Evolutionary conservation across 352 stramenopile species (phyloP), one percentile per base, ranked within the genome.

Genomic region (Aphanomyces invadans): DNA sequence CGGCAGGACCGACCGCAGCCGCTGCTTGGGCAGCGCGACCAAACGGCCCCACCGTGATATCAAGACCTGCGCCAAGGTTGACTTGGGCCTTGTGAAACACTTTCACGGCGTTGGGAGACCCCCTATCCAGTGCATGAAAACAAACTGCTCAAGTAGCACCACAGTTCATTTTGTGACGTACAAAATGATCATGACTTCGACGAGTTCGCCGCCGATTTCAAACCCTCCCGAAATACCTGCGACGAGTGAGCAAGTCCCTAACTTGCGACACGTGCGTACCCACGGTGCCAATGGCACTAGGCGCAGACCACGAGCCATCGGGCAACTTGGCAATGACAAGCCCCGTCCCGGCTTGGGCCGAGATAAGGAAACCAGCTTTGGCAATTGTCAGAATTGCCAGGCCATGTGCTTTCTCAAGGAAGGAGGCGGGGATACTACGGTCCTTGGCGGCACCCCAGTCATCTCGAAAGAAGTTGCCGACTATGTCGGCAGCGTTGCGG

Each of bases 241-340:
- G 44, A 97, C 80, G 82, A 83, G 69, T 97, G 80, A 17, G 89
- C 79, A 0, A 93, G 92, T 81, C 83, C 98, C 42, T 88, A 82
- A 11, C 52, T 79, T 55, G 59, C 83, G 77, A 25, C 77, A 83
- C 68, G 83, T 80, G 49, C 85, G 92, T 70, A 38, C 93, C 93
- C 3, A 81, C 87, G 32, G 95, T 91, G 44, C 84, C 94, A 65
- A 99, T 98, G 11, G 95, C 93, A 9, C 90, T 98, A 12, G 96
- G 96, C 36, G 95, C 93, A 23, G 89, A 66, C 95, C 96, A 98
- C 39, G 88, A 89, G 2, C 95, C 95, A 72, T 98, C 93, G 23
- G 86, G 79, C 12, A 98, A 78, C 28, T 83, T 79, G 2, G 95
- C 78, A 65, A 98, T 81, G 7, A 99, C 87, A 56, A 99, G 90